Conservation (phyloP, 2,329 filamentous ascomycete species). For the Colletotrichum sp. region DNA sequence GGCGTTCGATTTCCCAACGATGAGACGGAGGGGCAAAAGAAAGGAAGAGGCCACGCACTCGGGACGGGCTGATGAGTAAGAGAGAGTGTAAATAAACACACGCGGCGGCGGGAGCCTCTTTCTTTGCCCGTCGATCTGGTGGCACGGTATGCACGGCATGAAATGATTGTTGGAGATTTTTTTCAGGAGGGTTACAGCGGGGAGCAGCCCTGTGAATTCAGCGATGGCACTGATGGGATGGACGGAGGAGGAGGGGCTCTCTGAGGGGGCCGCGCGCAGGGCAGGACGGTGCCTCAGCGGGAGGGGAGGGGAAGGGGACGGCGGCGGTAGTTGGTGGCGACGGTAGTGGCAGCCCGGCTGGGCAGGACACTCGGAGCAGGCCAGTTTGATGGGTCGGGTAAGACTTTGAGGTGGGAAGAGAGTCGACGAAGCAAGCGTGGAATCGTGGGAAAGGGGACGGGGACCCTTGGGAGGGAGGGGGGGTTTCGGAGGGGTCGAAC, state of each 20-base stretch:
- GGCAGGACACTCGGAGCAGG: background rate
- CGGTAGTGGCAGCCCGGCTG: background rate
- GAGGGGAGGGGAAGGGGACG: background rate
- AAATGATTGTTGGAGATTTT: background rate
- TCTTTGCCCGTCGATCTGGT: background rate
- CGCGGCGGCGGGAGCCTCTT: background rate
- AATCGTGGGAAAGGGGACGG: background rate
- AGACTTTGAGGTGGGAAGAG: background rate
- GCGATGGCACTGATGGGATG: background rate
- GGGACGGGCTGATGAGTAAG: background rate
- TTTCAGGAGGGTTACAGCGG: background rate
- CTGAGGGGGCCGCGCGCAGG: background rate
- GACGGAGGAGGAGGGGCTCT: background rate
- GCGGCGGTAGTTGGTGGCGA: background rate
- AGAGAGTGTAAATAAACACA: background rate
- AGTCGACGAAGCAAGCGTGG: background rate
- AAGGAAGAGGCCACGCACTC: background rate
- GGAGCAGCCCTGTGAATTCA: background rate
- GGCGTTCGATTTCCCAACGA: background rate
- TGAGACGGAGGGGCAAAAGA: background rate
- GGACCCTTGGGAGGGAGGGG: background rate
- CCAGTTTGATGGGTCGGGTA: background rate
- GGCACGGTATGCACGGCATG: background rate
- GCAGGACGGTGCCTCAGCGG: background rate
- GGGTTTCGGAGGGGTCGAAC: background rate